Percentiles rank a stretch among this genome's conserved stretches.
phyloP scores from a whole-genome alignment of 2,329 filamentous ascomycete genomes.

The Metarhizium rileyi region DNA sequence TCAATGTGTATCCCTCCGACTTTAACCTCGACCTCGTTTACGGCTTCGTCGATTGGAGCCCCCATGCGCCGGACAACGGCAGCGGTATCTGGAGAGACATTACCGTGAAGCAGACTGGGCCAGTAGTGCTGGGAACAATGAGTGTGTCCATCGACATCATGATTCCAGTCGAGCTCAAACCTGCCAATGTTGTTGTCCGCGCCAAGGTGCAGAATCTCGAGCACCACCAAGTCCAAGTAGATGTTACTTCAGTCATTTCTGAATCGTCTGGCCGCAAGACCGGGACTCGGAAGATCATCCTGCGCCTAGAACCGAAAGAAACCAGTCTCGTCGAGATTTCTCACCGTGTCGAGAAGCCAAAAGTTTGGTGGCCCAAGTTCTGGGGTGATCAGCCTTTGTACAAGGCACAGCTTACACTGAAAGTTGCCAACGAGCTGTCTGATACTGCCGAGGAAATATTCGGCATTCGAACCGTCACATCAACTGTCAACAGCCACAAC shows the following conservation, averaged over 20 bases:
- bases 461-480: slow-evolving; percentile 31
- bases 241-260: slow-evolving; percentile 22
- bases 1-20: slow-evolving; percentile 46
- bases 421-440: slow-evolving; percentile 19
- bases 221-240: slow-evolving; percentile 26
- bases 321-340: slow-evolving; percentile 25
- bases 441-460: slow-evolving; percentile 18
- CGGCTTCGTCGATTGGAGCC: slow-evolving; percentile 21
- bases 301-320: slow-evolving; percentile 28
- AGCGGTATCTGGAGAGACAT: slow-evolving; percentile 54
- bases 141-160: slow-evolving; percentile 34
- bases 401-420: slow-evolving; percentile 19
- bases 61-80: slow-evolving; percentile 48
- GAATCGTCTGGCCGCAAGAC: slow-evolving; percentile 20
- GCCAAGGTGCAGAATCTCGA: slow-evolving; percentile 31
- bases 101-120: slow-evolving; percentile 43
- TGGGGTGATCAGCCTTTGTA: slow-evolving; percentile 51
- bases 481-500: slow-evolving; percentile 38
- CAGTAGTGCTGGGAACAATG: slow-evolving; percentile 34
- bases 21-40: slow-evolving; percentile 50
- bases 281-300: slow-evolving; percentile 17
- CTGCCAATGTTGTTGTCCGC: slow-evolving; percentile 28
- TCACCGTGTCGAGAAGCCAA: slow-evolving; percentile 30
- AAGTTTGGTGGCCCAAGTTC: slow-evolving; percentile 51
- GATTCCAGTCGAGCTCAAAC: slow-evolving; percentile 9